phyloP scores from a whole-genome alignment of 2,329 filamentous ascomycete species.

The Fusarium stilboides region DNA sequence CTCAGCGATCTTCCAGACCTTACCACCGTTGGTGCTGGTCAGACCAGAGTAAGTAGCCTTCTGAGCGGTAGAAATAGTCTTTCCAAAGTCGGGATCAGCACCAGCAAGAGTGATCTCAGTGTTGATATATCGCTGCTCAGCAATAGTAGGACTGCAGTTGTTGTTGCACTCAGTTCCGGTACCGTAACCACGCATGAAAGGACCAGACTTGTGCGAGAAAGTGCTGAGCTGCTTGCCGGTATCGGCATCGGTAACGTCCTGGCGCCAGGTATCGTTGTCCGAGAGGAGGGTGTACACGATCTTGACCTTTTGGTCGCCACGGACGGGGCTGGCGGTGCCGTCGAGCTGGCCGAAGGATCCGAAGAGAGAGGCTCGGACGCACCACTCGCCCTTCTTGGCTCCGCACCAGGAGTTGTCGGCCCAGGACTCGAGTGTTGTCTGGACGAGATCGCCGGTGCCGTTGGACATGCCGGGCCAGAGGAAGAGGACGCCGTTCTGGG shows the following conservation, averaged over 20 bases:
- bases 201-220: conserved; percentile 39
- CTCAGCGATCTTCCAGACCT: conserved; percentile 41
- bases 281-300: conserved; percentile 37
- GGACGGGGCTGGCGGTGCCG: conserved; percentile 26
- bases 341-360: conserved; percentile 42
- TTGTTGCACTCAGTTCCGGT: conserved; percentile 44
- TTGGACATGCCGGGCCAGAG: conserved; percentile 45
- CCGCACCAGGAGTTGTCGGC: conserved; percentile 43
- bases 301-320: conserved; percentile 41
- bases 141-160: conserved; percentile 31
- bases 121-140: conserved; percentile 40
- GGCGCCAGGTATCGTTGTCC: conserved; percentile 44
- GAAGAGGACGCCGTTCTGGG: conserved; percentile 36
- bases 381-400: conserved; percentile 38
- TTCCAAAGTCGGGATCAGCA: conserved; percentile 37
- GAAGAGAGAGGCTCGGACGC: conserved; percentile 40
- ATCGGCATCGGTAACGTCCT: conserved; percentile 38
- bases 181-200: conserved; percentile 41
- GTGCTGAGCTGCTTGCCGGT: conserved; percentile 32
- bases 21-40: conserved; percentile 24
- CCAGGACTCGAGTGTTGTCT: conserved; percentile 42
- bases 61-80: conserved; percentile 35
- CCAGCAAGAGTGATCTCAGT: conserved; percentile 39
- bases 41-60: conserved; percentile 34
- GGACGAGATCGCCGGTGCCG: conserved; percentile 41